Base-by-base conservation (phyloP, 371 early-diverging fungal genomes). In the Umbelopsis sp. region DNA sequence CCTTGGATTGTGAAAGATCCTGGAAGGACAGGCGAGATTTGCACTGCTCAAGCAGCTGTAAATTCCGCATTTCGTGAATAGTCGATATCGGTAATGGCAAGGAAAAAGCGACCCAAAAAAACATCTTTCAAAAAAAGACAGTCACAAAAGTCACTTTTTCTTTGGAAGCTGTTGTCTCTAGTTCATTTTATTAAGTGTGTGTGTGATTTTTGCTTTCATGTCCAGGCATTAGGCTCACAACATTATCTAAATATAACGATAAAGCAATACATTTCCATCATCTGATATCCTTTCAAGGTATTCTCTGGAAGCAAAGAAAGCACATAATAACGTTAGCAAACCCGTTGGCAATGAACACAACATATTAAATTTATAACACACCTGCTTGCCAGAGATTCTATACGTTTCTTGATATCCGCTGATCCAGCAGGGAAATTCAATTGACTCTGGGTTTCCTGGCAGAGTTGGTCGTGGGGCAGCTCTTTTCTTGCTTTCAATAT, bases 401-500 rank as follows among this genome's bases (percentile, higher is more conserved):
- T 93, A 35, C 96, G 86, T 75, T 92, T 93, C 78, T 98, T 97
- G 53, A 95, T 68, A 67, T 93, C 92, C 22, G 80, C 52, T 0
- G 92, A 79, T 82, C 89, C 84, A 20, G 93, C 77, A 9, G 92
- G 87, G 70, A 95, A 97, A 70, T 91, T 90, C 25, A 96, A 72
- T 65, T 91, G 89, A 18, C 80, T 78, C 64, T 92, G 83, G 11
- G 97, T 72, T 69, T 93, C 94, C 25, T 80, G 83, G 57, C 94
- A 76, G 37, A 99, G 80, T 4, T 80, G 72, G 0, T 77, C 75
- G 74, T 96, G 96, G 18, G 80, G 76, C 25, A 94, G 68, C 29
- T 76, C 82, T 77, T 92, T 93, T 38, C 92, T 85, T 0, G 91
- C 85, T 79, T 99, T 99, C 95, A 98, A 92, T 62, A 98, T 90